phyloP scores from a whole-genome alignment of 1,139 yeast genomes.

The Blastobotrys capitulatus region DNA sequence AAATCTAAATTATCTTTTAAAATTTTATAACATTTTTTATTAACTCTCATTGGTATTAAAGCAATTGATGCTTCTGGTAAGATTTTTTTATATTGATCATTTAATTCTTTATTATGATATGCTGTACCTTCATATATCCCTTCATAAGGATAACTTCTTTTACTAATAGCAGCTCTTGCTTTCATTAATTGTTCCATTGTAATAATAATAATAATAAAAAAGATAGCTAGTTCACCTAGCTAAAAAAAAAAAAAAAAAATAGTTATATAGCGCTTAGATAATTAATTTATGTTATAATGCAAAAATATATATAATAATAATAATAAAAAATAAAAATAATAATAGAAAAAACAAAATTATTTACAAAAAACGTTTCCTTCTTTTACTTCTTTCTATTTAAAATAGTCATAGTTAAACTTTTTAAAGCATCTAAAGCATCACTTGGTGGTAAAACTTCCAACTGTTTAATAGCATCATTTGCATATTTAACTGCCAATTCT shows the following conservation, averaged over 20 bases:
- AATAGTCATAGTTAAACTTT: constrained; percentile 75
- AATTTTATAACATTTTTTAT: neutral
- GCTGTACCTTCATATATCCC: neutral
- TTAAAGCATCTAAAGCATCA: constrained; percentile 84
- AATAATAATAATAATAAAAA: too few relatives aligned
- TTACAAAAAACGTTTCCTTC: neutral
- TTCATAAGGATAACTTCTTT: neutral
- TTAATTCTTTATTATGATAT: neutral
- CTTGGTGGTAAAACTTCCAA: constrained; percentile 71
- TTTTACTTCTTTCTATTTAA: constrained; percentile 67
- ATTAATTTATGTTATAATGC: neutral
- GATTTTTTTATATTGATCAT: neutral
- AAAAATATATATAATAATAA: neutral
- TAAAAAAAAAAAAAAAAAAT: too few relatives aligned
- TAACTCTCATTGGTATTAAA: neutral
- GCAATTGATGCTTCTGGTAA: neutral
- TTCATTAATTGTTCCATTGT: too few relatives aligned
- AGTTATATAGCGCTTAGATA: neutral
- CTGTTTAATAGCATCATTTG: constrained; percentile 67
- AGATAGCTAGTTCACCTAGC: too few relatives aligned
- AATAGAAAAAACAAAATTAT: neutral
- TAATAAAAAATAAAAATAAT: neutral
- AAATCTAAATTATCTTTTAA: neutral
- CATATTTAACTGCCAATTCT: constrained; percentile 70
- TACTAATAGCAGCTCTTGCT: neutral